These are phyloP conservation scores for Trichoderma virens DNA, from an alignment of 495 filamentous ascomycete genomes.

Conservation along the genomic window DNA sequence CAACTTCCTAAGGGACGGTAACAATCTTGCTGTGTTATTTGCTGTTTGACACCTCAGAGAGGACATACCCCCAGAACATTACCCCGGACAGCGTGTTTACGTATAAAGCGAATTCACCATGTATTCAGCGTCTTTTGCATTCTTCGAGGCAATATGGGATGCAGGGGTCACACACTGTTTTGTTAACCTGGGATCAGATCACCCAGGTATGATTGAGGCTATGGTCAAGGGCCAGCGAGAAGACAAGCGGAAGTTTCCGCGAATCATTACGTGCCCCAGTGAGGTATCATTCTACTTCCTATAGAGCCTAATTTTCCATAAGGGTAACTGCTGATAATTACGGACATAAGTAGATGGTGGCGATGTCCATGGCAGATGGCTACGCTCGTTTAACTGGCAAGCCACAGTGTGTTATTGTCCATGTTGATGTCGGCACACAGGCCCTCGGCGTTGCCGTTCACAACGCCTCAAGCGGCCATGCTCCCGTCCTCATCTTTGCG, in stretches of 20 bases:
- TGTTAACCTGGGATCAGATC: conserved; percentile 92
- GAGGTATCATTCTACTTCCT: conserved; percentile 46
- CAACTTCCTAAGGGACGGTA: no score
- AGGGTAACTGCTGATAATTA: neutral
- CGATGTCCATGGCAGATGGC: conserved; percentile 93
- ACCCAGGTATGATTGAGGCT: conserved; percentile 85
- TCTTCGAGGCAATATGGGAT: conserved; percentile 93
- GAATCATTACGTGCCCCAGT: conserved; percentile 88
- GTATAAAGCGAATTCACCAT: conserved; percentile 19
- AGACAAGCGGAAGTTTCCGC: conserved; percentile 60
- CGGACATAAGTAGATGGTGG: conserved; percentile 66
- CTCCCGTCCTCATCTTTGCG: conserved; percentile 85
- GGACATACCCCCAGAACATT: no score
- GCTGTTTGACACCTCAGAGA: neutral
- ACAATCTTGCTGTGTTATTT: neutral
- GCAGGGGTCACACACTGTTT: conserved; percentile 86
- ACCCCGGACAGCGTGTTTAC: no score
- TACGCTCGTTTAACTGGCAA: conserved; percentile 81
- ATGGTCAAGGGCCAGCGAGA: conserved; percentile 79
- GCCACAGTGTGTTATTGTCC: conserved; percentile 87
- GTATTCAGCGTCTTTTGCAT: conserved; percentile 57
- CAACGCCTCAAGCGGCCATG: conserved; percentile 79
- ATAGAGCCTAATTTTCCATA: neutral
- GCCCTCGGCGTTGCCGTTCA: conserved; percentile 83
- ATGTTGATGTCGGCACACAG: conserved; percentile 95